Conservation (phyloP, 768 basidiomycete genomes). For the Neoboletus subvelutipes region DNA sequence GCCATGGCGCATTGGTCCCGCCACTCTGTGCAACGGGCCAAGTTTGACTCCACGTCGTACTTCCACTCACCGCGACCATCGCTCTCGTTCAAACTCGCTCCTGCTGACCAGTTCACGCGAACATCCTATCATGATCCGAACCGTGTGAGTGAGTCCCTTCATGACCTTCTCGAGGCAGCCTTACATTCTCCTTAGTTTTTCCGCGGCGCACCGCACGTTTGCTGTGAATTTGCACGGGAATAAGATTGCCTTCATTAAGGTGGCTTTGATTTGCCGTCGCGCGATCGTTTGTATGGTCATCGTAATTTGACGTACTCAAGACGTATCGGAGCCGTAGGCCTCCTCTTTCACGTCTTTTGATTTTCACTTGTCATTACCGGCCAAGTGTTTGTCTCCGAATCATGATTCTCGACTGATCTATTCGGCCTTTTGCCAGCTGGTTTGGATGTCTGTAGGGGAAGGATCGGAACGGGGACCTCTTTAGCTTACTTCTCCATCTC, state of each 20-base stretch:
- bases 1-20: background rate
- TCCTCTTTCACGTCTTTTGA: constrained; percentile 17
- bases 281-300: constrained; percentile 10
- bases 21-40: background rate
- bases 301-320: constrained; percentile 28
- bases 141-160: constrained; percentile 14
- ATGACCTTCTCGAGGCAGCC: constrained; percentile 5
- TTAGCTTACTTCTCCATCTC: constrained; percentile 12
- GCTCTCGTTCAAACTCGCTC: background rate
- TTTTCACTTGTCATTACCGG: constrained; percentile 26
- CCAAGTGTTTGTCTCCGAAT: background rate
- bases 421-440: constrained; percentile 2
- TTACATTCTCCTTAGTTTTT: constrained; percentile 6
- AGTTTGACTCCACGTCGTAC: background rate
- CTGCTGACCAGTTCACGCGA: background rate
- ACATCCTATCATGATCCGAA: constrained; percentile 15
- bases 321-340: constrained; percentile 26
- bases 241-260: constrained; percentile 24
- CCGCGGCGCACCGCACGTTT: constrained; percentile 6
- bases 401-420: constrained; percentile 5
- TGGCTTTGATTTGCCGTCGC: constrained; percentile 22
- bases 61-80: background rate
- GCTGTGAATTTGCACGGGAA: constrained; percentile 17
- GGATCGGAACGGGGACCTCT: constrained; percentile 20
- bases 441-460: background rate